Percentiles rank a stretch among this genome's conserved stretches.
Evolutionary conservation across 2,329 filamentous ascomycete species (phyloP).

Genomic region (Stachybotrys echinatus): DNA sequence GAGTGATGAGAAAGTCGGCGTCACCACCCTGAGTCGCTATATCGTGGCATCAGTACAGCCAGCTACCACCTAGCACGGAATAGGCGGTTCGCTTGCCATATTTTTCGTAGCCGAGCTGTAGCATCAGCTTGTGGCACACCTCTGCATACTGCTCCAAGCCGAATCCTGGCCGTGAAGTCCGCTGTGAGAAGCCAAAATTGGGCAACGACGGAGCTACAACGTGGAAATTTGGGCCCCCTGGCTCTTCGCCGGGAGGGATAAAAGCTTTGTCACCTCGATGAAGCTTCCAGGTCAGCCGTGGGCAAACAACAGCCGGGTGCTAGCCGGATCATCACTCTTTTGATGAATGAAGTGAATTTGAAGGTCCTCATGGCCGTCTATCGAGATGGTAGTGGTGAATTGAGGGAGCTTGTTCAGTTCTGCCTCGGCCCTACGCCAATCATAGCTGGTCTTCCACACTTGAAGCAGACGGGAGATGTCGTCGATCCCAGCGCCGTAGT

Average conservation of each 20-base stretch:
- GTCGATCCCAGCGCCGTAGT: constrained; percentile 19
- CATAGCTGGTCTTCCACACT: constrained; percentile 39
- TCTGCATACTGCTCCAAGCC: constrained; percentile 35
- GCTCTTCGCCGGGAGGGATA: constrained; percentile 37
- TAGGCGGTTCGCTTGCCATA: constrained; percentile 11
- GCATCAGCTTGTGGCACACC: constrained; percentile 61
- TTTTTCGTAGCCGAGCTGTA: constrained; percentile 48
- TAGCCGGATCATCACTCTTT: constrained; percentile 38
- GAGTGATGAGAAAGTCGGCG: constrained; percentile 62
- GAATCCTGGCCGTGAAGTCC: constrained; percentile 17
- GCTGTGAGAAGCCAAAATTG: constrained; percentile 35
- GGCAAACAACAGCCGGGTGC: constrained; percentile 61
- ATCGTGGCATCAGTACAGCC: neutral
- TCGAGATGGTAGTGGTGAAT: constrained; percentile 42
- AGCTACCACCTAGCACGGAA: neutral
- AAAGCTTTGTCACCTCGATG: constrained; percentile 57
- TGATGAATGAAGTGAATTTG: constrained; percentile 61
- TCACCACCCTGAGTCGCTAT: constrained; percentile 58
- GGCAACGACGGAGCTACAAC: constrained; percentile 52
- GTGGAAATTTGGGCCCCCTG: constrained; percentile 37
- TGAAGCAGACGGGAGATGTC: constrained; percentile 24
- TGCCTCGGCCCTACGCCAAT: constrained; percentile 55
- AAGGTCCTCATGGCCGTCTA: constrained; percentile 52
- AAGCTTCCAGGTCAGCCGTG: constrained; percentile 70
- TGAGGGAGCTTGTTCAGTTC: constrained; percentile 55